phyloP scores from a whole-genome alignment of 2,329 filamentous ascomycete genomes.

The Hypoxylon sp. region DNA sequence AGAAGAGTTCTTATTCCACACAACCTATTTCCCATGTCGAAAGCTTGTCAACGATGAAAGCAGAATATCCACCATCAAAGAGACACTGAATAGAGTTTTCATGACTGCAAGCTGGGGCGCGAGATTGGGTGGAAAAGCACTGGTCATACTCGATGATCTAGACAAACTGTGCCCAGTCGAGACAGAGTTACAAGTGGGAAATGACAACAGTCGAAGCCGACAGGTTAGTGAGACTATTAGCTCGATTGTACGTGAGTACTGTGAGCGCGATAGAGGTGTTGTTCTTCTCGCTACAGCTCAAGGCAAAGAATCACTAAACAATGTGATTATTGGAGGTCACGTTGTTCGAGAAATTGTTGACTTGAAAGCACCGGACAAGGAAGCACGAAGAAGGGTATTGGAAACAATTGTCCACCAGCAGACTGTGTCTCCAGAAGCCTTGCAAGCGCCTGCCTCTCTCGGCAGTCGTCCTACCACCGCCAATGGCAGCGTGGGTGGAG shows the following conservation, averaged over 20 bases:
- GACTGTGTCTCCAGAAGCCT: constrained; percentile 58
- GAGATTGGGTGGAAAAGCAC: constrained; percentile 82
- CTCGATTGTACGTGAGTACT: constrained; percentile 86
- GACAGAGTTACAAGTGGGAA: constrained; percentile 93
- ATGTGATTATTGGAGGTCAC: constrained; percentile 90
- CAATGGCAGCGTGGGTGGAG: constrained; percentile 64
- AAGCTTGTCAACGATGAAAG: constrained; percentile 93
- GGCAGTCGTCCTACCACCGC: constrained; percentile 71
- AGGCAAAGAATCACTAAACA: constrained; percentile 92
- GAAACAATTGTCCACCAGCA: constrained; percentile 79
- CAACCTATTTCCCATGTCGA: constrained; percentile 87
- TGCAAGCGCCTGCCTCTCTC: constrained; percentile 56
- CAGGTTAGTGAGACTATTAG: constrained; percentile 93
- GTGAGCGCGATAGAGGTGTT: constrained; percentile 82
- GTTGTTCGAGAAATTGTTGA: constrained; percentile 92
- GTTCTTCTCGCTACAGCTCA: constrained; percentile 92
- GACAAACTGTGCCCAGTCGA: constrained; percentile 94
- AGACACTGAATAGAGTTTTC: constrained; percentile 86
- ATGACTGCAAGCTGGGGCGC: constrained; percentile 93
- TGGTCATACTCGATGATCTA: constrained; percentile 92
- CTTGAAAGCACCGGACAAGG: constrained; percentile 92
- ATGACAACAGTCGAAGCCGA: constrained; percentile 91
- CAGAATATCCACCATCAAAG: constrained; percentile 89
- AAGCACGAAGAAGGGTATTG: constrained; percentile 85
- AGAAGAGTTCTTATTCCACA: constrained; percentile 81